Evolutionary conservation across 768 basidiomycete genomes (phyloP).

Genomic region (Roridomyces roridus): DNA sequence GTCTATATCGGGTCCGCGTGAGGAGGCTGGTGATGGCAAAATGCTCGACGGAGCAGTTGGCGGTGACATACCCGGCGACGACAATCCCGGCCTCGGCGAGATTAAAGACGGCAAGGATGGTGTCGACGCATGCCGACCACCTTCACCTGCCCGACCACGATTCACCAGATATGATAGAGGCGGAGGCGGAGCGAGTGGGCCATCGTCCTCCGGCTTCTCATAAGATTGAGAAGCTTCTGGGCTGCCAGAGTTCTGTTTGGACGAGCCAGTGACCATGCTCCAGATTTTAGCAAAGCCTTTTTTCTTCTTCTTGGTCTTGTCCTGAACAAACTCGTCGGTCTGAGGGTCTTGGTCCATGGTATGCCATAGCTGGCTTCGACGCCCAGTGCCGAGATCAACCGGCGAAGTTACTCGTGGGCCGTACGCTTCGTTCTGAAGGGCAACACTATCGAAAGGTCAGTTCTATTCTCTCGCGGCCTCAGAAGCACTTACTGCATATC

Average conservation of each 20-base stretch:
- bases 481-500: slow-evolving; percentile 83
- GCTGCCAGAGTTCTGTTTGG: slow-evolving; percentile 42
- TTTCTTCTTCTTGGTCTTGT: slow-evolving; percentile 77
- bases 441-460: slow-evolving; percentile 56
- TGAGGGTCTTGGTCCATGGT: slow-evolving; percentile 39
- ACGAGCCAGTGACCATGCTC: slow-evolving; percentile 72
- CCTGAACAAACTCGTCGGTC: slow-evolving; percentile 35
- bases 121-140: slow-evolving; percentile 68
- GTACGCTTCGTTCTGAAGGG: slow-evolving; percentile 71
- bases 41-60: slow-evolving; percentile 78
- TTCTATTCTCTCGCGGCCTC: not conserved
- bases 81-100: slow-evolving; percentile 60
- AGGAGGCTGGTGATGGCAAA: slow-evolving; percentile 78
- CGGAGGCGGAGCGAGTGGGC: slow-evolving; percentile 88
- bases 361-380: slow-evolving; percentile 63
- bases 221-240: slow-evolving; percentile 43
- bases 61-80: slow-evolving; percentile 71
- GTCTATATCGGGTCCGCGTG: slow-evolving; percentile 66
- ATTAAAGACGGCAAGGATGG: slow-evolving; percentile 68
- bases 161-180: slow-evolving; percentile 87
- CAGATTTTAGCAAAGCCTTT: slow-evolving; percentile 82
- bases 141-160: slow-evolving; percentile 55
- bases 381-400: slow-evolving; percentile 45
- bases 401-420: slow-evolving; percentile 35
- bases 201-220: slow-evolving; percentile 66